Conservation (phyloP, 1,284 basidiomycete genomes). For the Leccinum colubrinum region DNA sequence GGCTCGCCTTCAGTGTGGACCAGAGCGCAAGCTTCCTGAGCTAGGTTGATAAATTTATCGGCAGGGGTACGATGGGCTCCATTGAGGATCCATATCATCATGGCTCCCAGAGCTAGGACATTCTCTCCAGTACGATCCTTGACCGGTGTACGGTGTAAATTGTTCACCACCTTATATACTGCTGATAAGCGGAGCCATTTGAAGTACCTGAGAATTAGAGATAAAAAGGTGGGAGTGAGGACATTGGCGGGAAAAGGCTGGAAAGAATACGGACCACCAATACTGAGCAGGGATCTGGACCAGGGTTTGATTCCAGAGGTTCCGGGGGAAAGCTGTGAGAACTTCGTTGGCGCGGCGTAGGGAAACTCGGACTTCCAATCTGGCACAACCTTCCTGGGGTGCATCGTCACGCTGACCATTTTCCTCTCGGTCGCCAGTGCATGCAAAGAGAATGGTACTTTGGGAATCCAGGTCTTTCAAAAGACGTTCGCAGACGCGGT, state of each 20-base stretch:
- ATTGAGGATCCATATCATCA: background rate
- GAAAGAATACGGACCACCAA: conserved; percentile 6
- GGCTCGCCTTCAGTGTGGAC: background rate
- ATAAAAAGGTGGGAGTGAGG: background rate
- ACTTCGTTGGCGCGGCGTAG: fast-evolving
- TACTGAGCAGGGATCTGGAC: background rate
- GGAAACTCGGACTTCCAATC: conserved; percentile 4
- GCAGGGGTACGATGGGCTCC: background rate
- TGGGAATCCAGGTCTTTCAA: background rate
- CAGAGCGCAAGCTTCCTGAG: background rate
- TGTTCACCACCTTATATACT: background rate
- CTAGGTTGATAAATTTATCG: background rate
- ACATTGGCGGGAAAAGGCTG: background rate
- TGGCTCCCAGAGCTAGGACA: background rate
- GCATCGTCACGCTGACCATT: background rate
- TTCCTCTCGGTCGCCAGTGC: background rate
- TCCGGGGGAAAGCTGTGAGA: background rate
- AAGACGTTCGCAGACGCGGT: background rate
- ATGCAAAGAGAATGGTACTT: conserved; percentile 1
- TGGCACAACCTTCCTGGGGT: conserved; percentile 6
- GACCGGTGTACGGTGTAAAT: background rate
- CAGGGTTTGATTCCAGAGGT: conserved; percentile 1
- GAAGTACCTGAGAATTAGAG: conserved; percentile 4
- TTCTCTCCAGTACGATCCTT: background rate
- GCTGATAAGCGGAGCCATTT: conserved; percentile 6